Base-by-base conservation (phyloP, 2,329 filamentous ascomycete genomes). In the Aschersonia sp. region DNA sequence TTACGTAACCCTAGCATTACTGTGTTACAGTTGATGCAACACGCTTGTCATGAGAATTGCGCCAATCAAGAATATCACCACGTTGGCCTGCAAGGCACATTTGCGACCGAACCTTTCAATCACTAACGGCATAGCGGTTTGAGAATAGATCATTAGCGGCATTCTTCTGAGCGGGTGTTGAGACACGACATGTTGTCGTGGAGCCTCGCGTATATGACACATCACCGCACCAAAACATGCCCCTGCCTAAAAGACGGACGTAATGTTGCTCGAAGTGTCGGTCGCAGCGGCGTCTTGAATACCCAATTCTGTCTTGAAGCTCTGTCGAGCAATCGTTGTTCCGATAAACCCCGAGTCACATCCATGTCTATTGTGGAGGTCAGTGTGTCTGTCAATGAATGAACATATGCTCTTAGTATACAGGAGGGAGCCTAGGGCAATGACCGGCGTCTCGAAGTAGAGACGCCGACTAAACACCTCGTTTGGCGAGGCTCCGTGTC, bases 261-360 rank as follows among this genome's bases (percentile, higher is more conserved):
- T 45, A 35, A 45, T 45, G 44, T 45, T 45, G 44, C 44, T 45
- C 12, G 44, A 45, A 6, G 40, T 30, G 12, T 45, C 44, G 5
- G 44, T 31, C 6, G 33, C 44, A 31, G 10, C 10, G 4, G 30
- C 50, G 31, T 47, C 22, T 7, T 42, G 40, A 14, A 68, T 64
- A 43, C 50, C 48, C 41, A 64, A 68, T 49, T 71, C 71, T 10
- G 57, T 53, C 52, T 67, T 63, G 60, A 77, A 76, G 49, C 65
- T 68, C 14, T 62, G 52, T 30, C 68, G 70, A 3, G 70, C 65
- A 47, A 76, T 75, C 0, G 73, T 76, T 0, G 71, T 74, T 4
- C 73, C 73, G 29, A 76, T 68, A 57, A 76, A 76, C 11, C 72
- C 70, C 4, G 67, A 69, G 52, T 76, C 73, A 53, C 76, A 75